Evolutionary conservation across 2,329 filamentous ascomycete species (phyloP).

Genomic region (Diaporthe caulivora): DNA sequence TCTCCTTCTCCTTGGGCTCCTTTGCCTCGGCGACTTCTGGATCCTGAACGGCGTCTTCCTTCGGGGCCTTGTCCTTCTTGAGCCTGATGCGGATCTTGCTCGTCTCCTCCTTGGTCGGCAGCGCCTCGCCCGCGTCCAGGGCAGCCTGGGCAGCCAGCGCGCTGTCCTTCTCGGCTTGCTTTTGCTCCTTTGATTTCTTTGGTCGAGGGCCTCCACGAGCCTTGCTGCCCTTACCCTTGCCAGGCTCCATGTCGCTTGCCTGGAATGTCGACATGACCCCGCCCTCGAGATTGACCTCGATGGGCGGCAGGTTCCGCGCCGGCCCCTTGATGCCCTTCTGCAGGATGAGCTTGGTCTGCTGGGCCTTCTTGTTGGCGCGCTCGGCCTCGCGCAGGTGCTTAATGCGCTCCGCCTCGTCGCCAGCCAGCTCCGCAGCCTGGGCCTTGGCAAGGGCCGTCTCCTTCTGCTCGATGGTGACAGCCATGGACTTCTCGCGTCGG

Average conservation of each 20-base stretch:
- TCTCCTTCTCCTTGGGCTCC: conserved; percentile 59
- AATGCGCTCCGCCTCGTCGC: conserved; percentile 82
- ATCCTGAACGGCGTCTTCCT: conserved; percentile 48
- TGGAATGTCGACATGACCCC: conserved; percentile 89
- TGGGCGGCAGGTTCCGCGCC: conserved; percentile 73
- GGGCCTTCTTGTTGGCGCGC: conserved; percentile 91
- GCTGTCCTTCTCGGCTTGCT: conserved; percentile 81
- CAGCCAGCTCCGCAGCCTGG: conserved; percentile 70
- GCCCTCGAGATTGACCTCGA: conserved; percentile 86
- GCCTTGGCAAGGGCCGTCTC: conserved; percentile 85
- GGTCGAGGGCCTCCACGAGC: conserved; percentile 74
- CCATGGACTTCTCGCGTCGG: conserved; percentile 94
- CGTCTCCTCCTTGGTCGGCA: conserved; percentile 70
- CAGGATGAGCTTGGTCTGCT: conserved; percentile 87
- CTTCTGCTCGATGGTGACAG: conserved; percentile 91
- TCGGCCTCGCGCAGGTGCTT: conserved; percentile 88
- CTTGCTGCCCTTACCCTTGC: conserved; percentile 64
- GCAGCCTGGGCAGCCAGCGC: conserved; percentile 91
- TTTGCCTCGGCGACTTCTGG: conserved; percentile 54
- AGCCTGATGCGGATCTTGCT: conserved; percentile 74
- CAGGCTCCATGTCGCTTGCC: conserved; percentile 69
- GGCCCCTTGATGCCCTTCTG: conserved; percentile 88
- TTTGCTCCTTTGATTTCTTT: conserved; percentile 92
- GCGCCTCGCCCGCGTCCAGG: conserved; percentile 81
- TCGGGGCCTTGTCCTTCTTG: conserved; percentile 61